Evolutionary conservation across 208 protist genomes (phyloP), one percentile per base, ranked within the genome.

Genomic region (Porcisia hertigi): DNA sequence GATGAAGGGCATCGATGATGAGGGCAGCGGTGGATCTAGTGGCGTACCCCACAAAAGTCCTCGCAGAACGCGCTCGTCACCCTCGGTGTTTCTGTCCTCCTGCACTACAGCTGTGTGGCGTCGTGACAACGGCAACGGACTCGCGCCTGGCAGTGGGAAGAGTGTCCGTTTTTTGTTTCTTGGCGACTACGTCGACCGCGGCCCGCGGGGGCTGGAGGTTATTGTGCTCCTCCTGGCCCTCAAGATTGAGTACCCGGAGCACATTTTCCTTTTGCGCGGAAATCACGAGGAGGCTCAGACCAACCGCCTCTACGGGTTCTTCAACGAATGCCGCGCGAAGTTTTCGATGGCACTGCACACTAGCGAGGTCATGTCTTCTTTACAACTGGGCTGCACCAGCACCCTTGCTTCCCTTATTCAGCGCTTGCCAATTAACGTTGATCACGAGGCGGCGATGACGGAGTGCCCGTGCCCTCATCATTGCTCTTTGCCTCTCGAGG

Each of bases 101-200:
- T 8, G 39, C 43, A 34, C 41, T 5, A 14, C 71, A 9, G 59
- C 25, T 0, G n/a, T 55, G 67, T 70, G 54, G 52, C 53, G 53
- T 34, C 58, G 45, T 52, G 63, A 73, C 23, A 49, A 83, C 53
- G 52, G 34, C 41, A 60, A 52, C 64, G 76, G 71, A n/a, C 66
- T 75, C 16, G 14, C 0, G 43, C 65, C 34, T 9, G 54, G 60
- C n/a, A 20, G 65, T 2, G 66, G 54, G 41, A 83, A 81, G 75
- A 85, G 76, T 25, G 83, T 83, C 39, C 87, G 88, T 18, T 97
- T 98, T 80, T 86, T 99, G n/a, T 99, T 99, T 82, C 91, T 99
- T 57, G 98, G 98, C 49, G 98, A 99, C 80, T 99, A 99, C 79
- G 98, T 99, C 11, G 98, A 99, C 80, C 91, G 98, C 62, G 98